Evolutionary conservation across 108 stramenopile genomes (phyloP).

Genomic region (Asterionellopsis glacialis): DNA sequence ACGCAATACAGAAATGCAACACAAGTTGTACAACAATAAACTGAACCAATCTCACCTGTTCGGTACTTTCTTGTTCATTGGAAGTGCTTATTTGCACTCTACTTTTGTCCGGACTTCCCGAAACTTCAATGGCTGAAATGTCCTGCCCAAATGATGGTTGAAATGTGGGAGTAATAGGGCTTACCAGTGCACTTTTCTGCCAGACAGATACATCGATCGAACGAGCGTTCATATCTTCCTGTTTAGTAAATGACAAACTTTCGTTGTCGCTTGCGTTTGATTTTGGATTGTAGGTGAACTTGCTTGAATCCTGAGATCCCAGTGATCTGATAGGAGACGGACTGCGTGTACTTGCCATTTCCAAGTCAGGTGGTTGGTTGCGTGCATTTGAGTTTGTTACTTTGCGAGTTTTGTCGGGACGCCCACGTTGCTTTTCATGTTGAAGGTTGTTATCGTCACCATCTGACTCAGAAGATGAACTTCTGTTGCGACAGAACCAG

Average conservation of each 20-base stretch:
- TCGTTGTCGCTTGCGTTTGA: neutral
- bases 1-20: no score
- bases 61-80: neutral
- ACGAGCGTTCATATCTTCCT: neutral
- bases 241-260: neutral
- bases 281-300: slow-evolving; percentile 9
- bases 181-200: slow-evolving; percentile 1
- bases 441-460: no score
- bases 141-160: slow-evolving; percentile 5
- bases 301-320: slow-evolving; percentile 8
- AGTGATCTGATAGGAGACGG: slow-evolving; percentile 7
- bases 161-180: slow-evolving; percentile 1
- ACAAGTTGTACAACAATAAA: no score
- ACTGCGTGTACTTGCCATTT: neutral
- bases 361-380: neutral
- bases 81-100: no score
- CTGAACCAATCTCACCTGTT: no score
- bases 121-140: slow-evolving; percentile 3
- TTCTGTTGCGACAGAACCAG: no score
- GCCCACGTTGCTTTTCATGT: no score
- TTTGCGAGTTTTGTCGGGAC: no score
- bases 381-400: no score
- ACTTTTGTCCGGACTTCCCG: no score
- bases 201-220: neutral
- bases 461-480: no score